Percentiles rank a stretch among this genome's conserved stretches.
These are phyloP conservation scores for Phytophthora ohioensis DNA, from an alignment of 352 stramenopile species.

Conservation along the genomic window DNA sequence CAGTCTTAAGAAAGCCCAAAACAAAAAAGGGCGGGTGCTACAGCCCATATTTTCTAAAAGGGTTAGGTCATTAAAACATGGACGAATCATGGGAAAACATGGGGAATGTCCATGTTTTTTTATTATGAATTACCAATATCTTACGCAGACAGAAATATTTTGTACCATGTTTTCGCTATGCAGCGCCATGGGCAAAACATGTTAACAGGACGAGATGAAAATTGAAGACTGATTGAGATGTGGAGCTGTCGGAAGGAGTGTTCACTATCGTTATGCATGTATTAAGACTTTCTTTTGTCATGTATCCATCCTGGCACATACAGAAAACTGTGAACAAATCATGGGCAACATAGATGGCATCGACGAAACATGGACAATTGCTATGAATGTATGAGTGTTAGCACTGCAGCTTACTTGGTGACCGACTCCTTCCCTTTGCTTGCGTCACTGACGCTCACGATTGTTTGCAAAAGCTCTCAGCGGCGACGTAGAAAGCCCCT, in stretches of 20 bases:
- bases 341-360: background rate
- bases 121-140: background rate
- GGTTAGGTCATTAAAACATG: background rate
- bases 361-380: background rate
- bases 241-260: background rate
- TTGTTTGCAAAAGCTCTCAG: background rate
- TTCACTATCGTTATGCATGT: background rate
- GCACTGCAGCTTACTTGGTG: background rate
- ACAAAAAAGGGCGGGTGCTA: no score
- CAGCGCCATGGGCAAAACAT: background rate
- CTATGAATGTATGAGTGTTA: background rate
- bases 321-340: background rate
- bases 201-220: conserved; percentile 2
- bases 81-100: background rate
- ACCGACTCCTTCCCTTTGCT: background rate
- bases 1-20: no score
- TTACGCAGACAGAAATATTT: background rate
- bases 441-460: background rate
- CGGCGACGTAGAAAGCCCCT: background rate
- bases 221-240: conserved; percentile 1
- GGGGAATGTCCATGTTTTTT: conserved; percentile 3
- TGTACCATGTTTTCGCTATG: background rate
- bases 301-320: background rate
- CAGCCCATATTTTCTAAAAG: conserved; percentile 5
- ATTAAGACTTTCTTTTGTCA: background rate